phyloP scores from a whole-genome alignment of 768 basidiomycete genomes.

The Boletus reticuloceps region DNA sequence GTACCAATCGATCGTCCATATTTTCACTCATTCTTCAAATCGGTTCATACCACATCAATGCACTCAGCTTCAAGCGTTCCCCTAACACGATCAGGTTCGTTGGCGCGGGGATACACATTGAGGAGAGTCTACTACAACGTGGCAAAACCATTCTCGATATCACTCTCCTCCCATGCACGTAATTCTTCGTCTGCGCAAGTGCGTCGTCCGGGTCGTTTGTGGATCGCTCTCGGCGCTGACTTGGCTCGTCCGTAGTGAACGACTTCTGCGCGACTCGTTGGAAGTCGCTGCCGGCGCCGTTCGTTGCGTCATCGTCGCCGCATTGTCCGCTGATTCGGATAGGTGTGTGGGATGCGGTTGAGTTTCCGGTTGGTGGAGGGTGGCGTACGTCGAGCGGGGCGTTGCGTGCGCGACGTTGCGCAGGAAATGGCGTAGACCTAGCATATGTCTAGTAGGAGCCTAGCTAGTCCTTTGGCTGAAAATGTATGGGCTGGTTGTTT shows the following conservation, averaged over 20 bases:
- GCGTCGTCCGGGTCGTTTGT: too few relatives aligned
- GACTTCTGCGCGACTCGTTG: too few relatives aligned
- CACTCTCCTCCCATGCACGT: conserved; percentile 32
- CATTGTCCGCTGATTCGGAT: too few relatives aligned
- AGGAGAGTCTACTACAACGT: conserved; percentile 47
- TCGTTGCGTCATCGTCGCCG: too few relatives aligned
- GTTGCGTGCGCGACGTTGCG: conserved; percentile 12
- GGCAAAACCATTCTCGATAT: conserved; percentile 54
- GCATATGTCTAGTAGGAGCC: conserved; percentile 1
- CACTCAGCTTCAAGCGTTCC: conserved; percentile 25
- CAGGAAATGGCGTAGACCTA: conserved; percentile 18
- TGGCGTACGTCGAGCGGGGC: background rate
- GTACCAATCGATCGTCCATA: conserved; percentile 49
- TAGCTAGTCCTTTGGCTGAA: too few relatives aligned
- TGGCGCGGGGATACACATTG: too few relatives aligned
- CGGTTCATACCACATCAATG: conserved; percentile 21
- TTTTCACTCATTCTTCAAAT: conserved; percentile 39
- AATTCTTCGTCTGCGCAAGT: conserved; percentile 15
- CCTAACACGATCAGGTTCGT: conserved; percentile 30
- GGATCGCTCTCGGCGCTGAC: too few relatives aligned
- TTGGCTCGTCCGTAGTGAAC: too few relatives aligned
- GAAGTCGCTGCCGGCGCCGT: too few relatives aligned
- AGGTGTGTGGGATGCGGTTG: too few relatives aligned
- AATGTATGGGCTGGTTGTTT: conserved; percentile 20
- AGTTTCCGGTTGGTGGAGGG: conserved; percentile 4